Conservation (phyloP, 225 moss, liverwort and hornwort genomes). For the Anthoceros angustus region DNA sequence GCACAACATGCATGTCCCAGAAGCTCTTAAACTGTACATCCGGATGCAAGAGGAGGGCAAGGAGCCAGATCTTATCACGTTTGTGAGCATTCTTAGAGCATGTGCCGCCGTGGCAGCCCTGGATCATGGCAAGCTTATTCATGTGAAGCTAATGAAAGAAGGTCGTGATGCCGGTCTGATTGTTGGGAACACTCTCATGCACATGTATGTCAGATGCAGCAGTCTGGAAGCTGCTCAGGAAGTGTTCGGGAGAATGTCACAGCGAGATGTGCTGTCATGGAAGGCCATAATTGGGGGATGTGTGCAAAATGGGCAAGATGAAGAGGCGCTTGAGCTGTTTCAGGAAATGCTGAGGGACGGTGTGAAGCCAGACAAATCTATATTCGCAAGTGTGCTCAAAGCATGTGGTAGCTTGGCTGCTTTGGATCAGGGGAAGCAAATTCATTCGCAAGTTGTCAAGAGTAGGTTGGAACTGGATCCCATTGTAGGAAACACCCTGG, state of each 20-base stretch:
- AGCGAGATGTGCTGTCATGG: neutral
- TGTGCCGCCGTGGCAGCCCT: neutral
- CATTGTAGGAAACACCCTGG: neutral
- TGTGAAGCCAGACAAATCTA: neutral
- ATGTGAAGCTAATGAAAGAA: neutral
- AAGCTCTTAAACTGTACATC: neutral
- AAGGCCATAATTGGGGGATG: neutral
- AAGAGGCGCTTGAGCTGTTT: neutral
- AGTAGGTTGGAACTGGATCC: neutral
- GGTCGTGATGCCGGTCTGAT: neutral
- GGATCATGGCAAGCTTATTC: neutral
- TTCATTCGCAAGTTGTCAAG: neutral
- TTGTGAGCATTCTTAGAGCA: neutral
- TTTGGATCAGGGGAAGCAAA: neutral
- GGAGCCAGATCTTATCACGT: neutral
- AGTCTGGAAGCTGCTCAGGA: neutral
- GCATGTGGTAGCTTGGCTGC: neutral
- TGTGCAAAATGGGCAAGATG: neutral
- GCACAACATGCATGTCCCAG: neutral
- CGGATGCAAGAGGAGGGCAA: neutral
- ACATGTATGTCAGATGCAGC: neutral
- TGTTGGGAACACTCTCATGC: neutral
- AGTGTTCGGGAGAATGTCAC: neutral
- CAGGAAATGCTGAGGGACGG: neutral
- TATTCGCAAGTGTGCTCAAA: neutral